Evolutionary conservation across 768 basidiomycete genomes (phyloP).

Genomic region (Lentinus brumalis): DNA sequence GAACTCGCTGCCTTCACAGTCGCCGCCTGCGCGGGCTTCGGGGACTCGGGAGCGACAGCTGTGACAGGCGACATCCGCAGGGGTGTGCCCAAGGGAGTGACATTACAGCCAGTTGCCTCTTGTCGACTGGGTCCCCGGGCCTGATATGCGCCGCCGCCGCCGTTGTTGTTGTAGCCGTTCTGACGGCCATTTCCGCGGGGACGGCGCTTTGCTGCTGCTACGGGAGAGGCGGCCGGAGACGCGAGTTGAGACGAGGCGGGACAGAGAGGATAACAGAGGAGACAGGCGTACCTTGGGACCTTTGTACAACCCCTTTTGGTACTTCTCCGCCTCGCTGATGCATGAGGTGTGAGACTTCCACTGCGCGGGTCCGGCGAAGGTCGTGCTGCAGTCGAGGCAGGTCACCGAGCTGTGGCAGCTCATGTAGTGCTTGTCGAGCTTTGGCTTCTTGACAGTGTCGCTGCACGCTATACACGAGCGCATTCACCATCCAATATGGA

Average conservation of each 20-base stretch:
- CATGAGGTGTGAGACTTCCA: slow-evolving; percentile 85
- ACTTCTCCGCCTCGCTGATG: slow-evolving; percentile 91
- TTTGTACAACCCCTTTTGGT: slow-evolving; percentile 84
- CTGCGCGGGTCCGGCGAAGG: slow-evolving; percentile 73
- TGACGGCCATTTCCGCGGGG: slow-evolving; percentile 8
- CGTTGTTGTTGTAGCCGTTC: slow-evolving; percentile 8
- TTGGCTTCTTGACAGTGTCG: slow-evolving; percentile 93
- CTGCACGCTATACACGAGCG: slow-evolving; percentile 55
- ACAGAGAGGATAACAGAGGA: slow-evolving; percentile 14
- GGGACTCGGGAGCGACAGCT: slow-evolving; percentile 22
- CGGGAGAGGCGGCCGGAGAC: background rate
- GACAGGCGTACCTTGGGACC: slow-evolving; percentile 58
- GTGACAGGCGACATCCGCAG: slow-evolving; percentile 48
- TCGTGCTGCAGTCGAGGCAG: slow-evolving; percentile 87
- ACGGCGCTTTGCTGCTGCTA: slow-evolving; percentile 3
- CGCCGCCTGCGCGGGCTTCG: slow-evolving; percentile 12
- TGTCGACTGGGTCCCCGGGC: slow-evolving; percentile 19
- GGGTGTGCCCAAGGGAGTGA: slow-evolving; percentile 69
- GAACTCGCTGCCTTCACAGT: slow-evolving; percentile 6
- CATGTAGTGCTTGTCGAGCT: slow-evolving; percentile 76
- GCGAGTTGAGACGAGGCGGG: slow-evolving; percentile 2
- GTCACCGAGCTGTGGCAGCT: slow-evolving; percentile 71
- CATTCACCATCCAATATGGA: background rate
- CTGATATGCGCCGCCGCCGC: slow-evolving; percentile 23
- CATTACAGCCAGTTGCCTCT: slow-evolving; percentile 64